A percentile compares a stretch with the other conserved stretches of the same genome.
Conservation (phyloP, 2,329 filamentous ascomycete genomes). For the Paecilomyces dactylethromorphus region DNA sequence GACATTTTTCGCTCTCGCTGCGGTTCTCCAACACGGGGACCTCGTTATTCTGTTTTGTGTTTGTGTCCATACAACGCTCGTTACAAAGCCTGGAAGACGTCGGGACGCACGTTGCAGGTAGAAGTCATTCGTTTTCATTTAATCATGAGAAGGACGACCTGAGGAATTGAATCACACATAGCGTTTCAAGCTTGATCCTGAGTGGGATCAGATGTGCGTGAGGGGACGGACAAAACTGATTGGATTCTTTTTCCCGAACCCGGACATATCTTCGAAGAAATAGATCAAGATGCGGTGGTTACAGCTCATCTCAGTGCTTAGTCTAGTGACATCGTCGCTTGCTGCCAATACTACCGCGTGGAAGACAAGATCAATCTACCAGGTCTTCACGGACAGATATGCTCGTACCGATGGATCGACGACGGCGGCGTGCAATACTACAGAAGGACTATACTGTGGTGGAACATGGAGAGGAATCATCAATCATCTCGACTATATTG, state of each 20-base stretch:
- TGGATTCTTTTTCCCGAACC: not conserved
- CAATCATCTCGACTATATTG: conserved; percentile 45
- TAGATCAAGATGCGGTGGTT: not conserved
- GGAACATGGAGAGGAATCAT: conserved; percentile 46
- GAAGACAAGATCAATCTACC: conserved; percentile 39
- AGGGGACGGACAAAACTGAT: not conserved
- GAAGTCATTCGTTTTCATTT: not conserved
- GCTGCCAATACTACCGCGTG: conserved; percentile 26
- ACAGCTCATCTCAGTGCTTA: not conserved
- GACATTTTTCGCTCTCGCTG: not conserved
- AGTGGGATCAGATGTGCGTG: not conserved
- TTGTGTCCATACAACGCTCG: not conserved
- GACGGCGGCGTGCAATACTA: conserved; percentile 22
- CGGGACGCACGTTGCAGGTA: not conserved
- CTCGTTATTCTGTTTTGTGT: not conserved
- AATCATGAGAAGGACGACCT: not conserved
- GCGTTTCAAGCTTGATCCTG: not conserved
- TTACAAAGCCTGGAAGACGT: not conserved
- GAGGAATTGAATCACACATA: not conserved
- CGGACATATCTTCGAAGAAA: not conserved
- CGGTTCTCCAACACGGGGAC: not conserved
- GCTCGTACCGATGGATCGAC: conserved; percentile 35
- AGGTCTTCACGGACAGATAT: conserved; percentile 43
- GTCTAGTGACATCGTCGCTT: conserved; percentile 1
- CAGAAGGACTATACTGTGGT: conserved; percentile 40